A percentile compares a stretch with the other conserved stretches of the same genome.
These are phyloP conservation scores for Naganishia friedmannii DNA, from an alignment of 768 basidiomycete species.

Conservation along the genomic window DNA sequence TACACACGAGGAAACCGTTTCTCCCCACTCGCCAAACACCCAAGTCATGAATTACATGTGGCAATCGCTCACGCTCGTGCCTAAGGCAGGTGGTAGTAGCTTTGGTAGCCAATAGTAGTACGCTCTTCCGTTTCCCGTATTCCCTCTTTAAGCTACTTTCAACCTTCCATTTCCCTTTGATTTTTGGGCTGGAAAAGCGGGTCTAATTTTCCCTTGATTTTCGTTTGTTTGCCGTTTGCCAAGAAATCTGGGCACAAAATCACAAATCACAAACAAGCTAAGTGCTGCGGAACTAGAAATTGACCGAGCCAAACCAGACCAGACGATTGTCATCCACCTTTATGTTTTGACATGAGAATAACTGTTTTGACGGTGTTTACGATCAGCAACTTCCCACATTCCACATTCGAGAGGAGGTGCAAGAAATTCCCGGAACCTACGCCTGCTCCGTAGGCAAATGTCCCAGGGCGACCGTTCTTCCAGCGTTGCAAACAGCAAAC, in stretches of 20 bases:
- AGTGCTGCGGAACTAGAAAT: conserved; percentile 12
- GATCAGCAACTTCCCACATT: background rate
- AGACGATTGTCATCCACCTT: background rate
- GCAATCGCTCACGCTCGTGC: too few species aligned
- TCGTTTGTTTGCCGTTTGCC: background rate
- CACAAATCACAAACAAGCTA: conserved; percentile 1
- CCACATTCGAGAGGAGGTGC: background rate
- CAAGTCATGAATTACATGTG: too few species aligned
- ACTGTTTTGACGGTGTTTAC: background rate
- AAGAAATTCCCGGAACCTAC: background rate
- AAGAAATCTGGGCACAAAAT: conserved; percentile 1
- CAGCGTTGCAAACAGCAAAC: background rate
- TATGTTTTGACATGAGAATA: background rate
- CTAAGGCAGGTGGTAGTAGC: too few species aligned
- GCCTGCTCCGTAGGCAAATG: background rate
- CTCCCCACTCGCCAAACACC: too few species aligned
- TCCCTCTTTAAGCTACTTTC: too few species aligned
- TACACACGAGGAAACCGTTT: background rate
- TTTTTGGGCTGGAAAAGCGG: background rate
- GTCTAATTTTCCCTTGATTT: background rate
- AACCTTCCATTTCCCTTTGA: background rate
- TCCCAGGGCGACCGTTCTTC: background rate
- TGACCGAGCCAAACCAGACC: background rate
- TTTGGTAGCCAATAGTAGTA: too few species aligned
- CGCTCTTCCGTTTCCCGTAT: too few species aligned